Base-by-base conservation (phyloP, 495 filamentous ascomycete genomes). In the Podospora australis region DNA sequence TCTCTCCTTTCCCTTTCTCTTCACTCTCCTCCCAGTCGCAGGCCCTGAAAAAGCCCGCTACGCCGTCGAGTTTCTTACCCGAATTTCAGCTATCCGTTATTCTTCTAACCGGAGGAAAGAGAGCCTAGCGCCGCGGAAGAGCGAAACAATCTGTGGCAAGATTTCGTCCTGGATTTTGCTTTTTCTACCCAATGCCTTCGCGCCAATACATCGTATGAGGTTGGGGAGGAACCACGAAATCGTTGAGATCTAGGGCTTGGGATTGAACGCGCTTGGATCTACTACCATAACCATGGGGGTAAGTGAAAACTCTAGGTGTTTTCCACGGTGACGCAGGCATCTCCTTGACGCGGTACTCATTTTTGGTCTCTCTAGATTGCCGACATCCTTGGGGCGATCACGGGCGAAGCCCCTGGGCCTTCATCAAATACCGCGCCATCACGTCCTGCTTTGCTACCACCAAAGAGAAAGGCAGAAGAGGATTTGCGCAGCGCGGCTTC, bases 311-410 rank as follows among this genome's bases (percentile, higher is more conserved):
- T n/a, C n/a, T n/a, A n/a, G n/a, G n/a, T n/a, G n/a, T n/a, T n/a
- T n/a, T n/a, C n/a, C n/a, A n/a, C n/a, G n/a, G n/a, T n/a, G n/a
- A n/a, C n/a, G n/a, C n/a, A n/a, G n/a, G n/a, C n/a, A n/a, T n/a
- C n/a, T n/a, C n/a, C n/a, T n/a, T n/a, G n/a, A n/a, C n/a, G n/a
- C n/a, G n/a, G n/a, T 39, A 43, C 52, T 54, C 46, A 58, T 45
- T 28, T 23, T 28, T 22, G 22, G 14, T 39, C 20, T 3, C 42
- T 30, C 30, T 44, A 73, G 74, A 78, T 80, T 52, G 55, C 65
- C 23, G 77, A 80, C 36, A 65, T 80, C 25, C 69, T 80, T 29
- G 77, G 75, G 45, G 70, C 73, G 55, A 80, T 80, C 50, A 71
- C 65, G 28, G 77, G 77, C 46, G 74, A 70, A 14, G 56, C 70